Evolutionary conservation across 306 rosid genomes (phyloP).

Genomic region (Quercus robur): DNA sequence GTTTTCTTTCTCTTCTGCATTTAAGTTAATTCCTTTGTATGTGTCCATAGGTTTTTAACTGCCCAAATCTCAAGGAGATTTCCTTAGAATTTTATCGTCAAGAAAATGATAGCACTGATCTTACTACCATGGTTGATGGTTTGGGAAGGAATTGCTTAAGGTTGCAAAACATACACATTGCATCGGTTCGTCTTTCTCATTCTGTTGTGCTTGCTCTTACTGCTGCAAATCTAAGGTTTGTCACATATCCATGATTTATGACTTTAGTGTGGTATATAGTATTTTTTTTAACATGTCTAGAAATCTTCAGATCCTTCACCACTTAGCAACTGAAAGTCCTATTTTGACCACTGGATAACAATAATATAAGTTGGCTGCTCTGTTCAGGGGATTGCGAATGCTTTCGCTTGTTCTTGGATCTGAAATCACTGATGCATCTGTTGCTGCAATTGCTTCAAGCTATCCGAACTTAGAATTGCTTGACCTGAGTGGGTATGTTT

Average conservation of each 20-base stretch:
- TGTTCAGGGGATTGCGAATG: slow-evolving; percentile 71
- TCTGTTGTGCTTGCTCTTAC: slow-evolving; percentile 87
- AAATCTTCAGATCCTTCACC: neutral
- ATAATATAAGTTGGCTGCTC: slow-evolving; percentile 14
- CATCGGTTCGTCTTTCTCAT: slow-evolving; percentile 83
- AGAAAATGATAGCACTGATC: slow-evolving; percentile 72
- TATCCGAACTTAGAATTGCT: slow-evolving; percentile 80
- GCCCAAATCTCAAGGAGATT: slow-evolving; percentile 85
- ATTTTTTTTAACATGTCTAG: neutral
- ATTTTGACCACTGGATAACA: slow-evolving; percentile 1
- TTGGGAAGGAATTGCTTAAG: slow-evolving; percentile 77
- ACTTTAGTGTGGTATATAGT: neutral
- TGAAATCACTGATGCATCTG: slow-evolving; percentile 94
- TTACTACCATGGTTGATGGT: slow-evolving; percentile 54
- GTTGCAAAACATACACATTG: slow-evolving; percentile 84
- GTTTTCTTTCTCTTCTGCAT: neutral
- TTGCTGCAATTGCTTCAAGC: slow-evolving; percentile 90
- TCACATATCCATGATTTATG: slow-evolving; percentile 7
- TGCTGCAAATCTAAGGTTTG: slow-evolving; percentile 81
- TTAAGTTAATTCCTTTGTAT: slow-evolving; percentile 6
- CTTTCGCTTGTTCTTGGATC: slow-evolving; percentile 98
- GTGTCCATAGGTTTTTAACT: slow-evolving; percentile 66
- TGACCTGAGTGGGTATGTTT: slow-evolving; percentile 90
- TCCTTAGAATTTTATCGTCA: slow-evolving; percentile 75
- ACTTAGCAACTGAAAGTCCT: neutral